Evolutionary conservation across 495 filamentous ascomycete species (phyloP).

Genomic region (Gamarada debralockiae): DNA sequence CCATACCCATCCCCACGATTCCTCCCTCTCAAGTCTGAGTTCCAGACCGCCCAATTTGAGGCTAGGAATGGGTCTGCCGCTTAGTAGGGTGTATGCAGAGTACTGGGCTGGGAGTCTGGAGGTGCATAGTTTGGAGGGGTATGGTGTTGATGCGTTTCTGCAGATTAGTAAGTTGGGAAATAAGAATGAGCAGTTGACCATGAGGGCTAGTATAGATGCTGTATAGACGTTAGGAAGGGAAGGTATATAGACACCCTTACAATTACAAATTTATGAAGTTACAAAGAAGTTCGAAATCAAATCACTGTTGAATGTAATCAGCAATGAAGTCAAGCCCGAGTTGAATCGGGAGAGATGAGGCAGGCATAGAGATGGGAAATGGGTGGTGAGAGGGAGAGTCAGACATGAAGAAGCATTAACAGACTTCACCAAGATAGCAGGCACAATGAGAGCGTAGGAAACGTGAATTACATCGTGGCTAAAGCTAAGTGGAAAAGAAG

Average conservation of each 20-base stretch:
- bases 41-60: constrained; percentile 82
- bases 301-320: too few species aligned
- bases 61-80: constrained; percentile 89
- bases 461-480: constrained; percentile 45
- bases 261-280: background rate
- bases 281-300: too few species aligned
- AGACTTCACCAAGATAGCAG: too few species aligned
- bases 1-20: constrained; percentile 7
- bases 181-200: constrained; percentile 95
- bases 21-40: constrained; percentile 71
- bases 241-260: background rate
- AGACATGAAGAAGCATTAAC: too few species aligned
- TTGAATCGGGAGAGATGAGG: background rate
- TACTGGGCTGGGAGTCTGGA: constrained; percentile 97
- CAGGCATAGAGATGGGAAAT: too few species aligned
- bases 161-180: constrained; percentile 97
- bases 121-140: constrained; percentile 90
- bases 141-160: constrained; percentile 95
- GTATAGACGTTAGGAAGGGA: constrained; percentile 43
- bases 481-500: constrained; percentile 27
- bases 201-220: constrained; percentile 83
- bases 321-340: background rate
- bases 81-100: constrained; percentile 94
- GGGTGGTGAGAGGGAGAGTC: too few species aligned
- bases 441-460: constrained; percentile 18